Percentiles rank a stretch among this genome's conserved stretches.
phyloP scores from a whole-genome alignment of 345 rosid species.

The Eutrema japonicum region DNA sequence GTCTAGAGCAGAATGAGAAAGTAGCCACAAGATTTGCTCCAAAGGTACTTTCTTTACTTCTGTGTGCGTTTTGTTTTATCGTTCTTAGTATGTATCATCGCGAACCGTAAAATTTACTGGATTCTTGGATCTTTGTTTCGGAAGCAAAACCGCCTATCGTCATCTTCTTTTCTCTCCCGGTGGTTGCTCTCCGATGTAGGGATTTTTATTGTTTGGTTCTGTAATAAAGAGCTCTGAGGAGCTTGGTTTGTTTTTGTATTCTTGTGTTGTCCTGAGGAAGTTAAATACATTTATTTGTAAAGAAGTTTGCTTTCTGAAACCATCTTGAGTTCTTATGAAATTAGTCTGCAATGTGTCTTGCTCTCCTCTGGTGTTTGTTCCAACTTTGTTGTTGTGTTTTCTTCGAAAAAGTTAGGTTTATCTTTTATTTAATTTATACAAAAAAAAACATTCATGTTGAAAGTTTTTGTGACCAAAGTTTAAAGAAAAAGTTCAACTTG shows the following conservation, averaged over 20 bases:
- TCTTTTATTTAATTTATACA: neutral
- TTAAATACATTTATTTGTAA: constrained; percentile 45
- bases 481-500: neutral
- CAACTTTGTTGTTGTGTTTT: neutral
- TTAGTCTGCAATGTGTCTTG: constrained; percentile 13
- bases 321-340: neutral
- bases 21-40: neutral
- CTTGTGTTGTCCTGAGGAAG: constrained; percentile 38
- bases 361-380: constrained; percentile 5
- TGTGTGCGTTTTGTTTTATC: constrained; percentile 33
- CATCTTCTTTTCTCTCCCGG: constrained; percentile 18
- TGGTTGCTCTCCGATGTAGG: constrained; percentile 40
- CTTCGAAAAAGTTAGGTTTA: neutral
- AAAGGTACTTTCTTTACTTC: constrained; percentile 26
- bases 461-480: neutral
- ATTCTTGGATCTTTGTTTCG: constrained; percentile 37
- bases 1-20: constrained; percentile 48
- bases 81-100: constrained; percentile 36
- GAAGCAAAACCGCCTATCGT: constrained; percentile 19
- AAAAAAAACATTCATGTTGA: neutral
- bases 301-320: constrained; percentile 37
- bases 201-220: constrained; percentile 39
- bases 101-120: constrained; percentile 15
- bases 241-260: constrained; percentile 40
- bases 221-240: constrained; percentile 43